Evolutionary conservation across 305 asterid genomes (phyloP), one percentile per base, ranked within the genome.

Genomic region (Ajuga reptans): DNA sequence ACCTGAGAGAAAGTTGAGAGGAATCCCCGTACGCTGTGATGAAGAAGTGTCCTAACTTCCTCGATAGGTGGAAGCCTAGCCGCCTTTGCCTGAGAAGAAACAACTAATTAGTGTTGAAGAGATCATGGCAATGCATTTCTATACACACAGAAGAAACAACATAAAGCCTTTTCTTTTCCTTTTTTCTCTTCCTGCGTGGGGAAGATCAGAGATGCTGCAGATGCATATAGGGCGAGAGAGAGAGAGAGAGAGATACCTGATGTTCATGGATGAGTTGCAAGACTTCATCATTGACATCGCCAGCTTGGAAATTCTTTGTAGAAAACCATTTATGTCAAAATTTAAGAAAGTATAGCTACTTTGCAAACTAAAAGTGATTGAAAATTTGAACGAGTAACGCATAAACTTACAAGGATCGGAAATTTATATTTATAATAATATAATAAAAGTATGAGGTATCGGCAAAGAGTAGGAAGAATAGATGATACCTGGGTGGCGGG

Each of bases 1-100:
- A 89, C 96, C 85, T 79, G 83, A 47, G 95, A 89, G 80, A 86
- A 77, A 62, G 95, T 88, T 45, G 97, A 90, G 66, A 90, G 94
- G 78, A 84, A 72, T 51, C 92, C 97, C 11, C 94, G 88, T 39
- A 77, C 73, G 74, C 84, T 76, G 81, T 86, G 84, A 80, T 84
- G 72, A 69, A 90, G 88, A 36, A 88, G 51, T 24, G 94, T 90
- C 83, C 75, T 82, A 49, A 85, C 84, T 75, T 90, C 87, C 80
- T 88, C 90, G 9, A 84, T 72, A 15, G 97, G 88, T 66, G 92
- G 87, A 73, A 90, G 83, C 79, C 80, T 83, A 8, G 85, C 84
- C 3, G 92, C 94, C 64, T 80, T 86, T 73, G 75, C 83, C 95
- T 89, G 80, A 58, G 9, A 67, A 33, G 9, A 67, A 42, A 70